Evolutionary conservation across 2,329 filamentous ascomycete genomes (phyloP).

Genomic region (Lecanicillium sp.): DNA sequence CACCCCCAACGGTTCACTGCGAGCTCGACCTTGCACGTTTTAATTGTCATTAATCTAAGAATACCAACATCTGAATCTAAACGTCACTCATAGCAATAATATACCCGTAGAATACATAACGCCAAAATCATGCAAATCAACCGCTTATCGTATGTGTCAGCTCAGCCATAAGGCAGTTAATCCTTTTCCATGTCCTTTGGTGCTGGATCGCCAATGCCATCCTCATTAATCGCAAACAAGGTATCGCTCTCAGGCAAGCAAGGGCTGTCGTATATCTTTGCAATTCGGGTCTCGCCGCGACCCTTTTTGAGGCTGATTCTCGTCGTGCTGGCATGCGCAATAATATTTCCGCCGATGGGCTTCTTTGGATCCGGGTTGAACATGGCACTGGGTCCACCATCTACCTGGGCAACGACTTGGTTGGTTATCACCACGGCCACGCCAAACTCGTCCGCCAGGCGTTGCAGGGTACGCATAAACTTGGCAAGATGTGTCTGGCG

Average conservation of each 20-base stretch:
- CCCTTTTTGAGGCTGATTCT: conserved; percentile 94
- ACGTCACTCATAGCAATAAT: background rate
- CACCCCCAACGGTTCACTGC: no score
- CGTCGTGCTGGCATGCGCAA: conserved; percentile 94
- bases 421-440: conserved; percentile 99
- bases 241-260: conserved; percentile 95
- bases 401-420: conserved; percentile 96
- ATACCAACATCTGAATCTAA: conserved; percentile 7
- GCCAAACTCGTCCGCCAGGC: conserved; percentile 76
- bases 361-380: conserved; percentile 99
- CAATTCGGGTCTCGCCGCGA: conserved; percentile 87
- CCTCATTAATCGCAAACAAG: conserved; percentile 92
- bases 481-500: conserved; percentile 84
- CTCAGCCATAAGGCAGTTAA: conserved; percentile 24
- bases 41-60: background rate
- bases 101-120: conserved; percentile 15
- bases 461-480: conserved; percentile 78
- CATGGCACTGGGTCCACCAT: conserved; percentile 93
- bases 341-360: conserved; percentile 97
- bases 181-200: conserved; percentile 94
- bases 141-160: conserved; percentile 14
- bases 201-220: conserved; percentile 90
- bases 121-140: conserved; percentile 22
- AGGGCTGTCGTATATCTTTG: conserved; percentile 98
- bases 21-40: no score